Percentiles rank a stretch among this genome's conserved stretches.
These are phyloP conservation scores for Pseudogymnoascus sp. DNA, from an alignment of 2,329 filamentous ascomycete species.

Conservation along the genomic window DNA sequence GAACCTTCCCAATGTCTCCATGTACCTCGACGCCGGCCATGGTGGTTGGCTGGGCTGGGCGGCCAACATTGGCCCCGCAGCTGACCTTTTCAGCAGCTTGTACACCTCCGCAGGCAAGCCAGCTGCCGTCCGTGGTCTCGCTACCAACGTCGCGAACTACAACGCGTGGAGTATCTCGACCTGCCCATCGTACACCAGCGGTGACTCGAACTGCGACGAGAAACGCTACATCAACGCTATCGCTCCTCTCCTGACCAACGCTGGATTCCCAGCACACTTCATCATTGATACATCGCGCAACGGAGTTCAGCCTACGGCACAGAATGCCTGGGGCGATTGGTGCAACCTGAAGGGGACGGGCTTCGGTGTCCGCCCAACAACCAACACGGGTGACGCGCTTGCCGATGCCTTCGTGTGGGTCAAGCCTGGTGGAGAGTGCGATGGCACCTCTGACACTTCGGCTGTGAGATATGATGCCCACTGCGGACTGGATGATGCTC, in stretches of 20 bases:
- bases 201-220: constrained; percentile 46
- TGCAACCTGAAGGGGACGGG: constrained; percentile 58
- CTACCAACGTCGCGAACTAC: constrained; percentile 52
- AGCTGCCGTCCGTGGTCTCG: constrained; percentile 42
- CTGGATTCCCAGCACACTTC: constrained; percentile 46
- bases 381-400: constrained; percentile 50
- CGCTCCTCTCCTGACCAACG: constrained; percentile 37
- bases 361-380: constrained; percentile 55
- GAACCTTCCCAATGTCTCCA: constrained; percentile 53
- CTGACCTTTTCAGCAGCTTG: constrained; percentile 38
- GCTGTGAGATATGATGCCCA: constrained; percentile 42
- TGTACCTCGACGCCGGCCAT: constrained; percentile 58
- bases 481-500: constrained; percentile 42
- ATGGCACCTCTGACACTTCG: constrained; percentile 33
- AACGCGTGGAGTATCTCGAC: constrained; percentile 43
- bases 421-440: constrained; percentile 53
- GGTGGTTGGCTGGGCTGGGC: constrained; percentile 58
- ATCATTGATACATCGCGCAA: constrained; percentile 53
- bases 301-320: constrained; percentile 50
- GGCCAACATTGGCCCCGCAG: constrained; percentile 47
- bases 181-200: constrained; percentile 33
- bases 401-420: constrained; percentile 63
- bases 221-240: constrained; percentile 43
- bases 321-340: constrained; percentile 56
- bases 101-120: constrained; percentile 41